These are phyloP conservation scores for Drosera capensis DNA, from an alignment of 148 eudicot species.

Conservation along the genomic window DNA sequence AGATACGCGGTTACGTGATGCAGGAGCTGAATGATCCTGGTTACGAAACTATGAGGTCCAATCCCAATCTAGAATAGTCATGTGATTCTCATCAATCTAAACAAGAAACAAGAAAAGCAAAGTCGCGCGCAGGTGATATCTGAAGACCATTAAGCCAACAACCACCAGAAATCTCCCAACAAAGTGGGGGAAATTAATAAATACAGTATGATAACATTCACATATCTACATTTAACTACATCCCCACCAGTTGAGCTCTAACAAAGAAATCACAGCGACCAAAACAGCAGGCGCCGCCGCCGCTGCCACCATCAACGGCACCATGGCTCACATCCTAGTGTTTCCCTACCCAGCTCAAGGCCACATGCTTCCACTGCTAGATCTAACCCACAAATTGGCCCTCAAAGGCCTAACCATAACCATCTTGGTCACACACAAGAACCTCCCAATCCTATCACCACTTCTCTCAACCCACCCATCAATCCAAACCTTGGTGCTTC, in stretches of 20 bases:
- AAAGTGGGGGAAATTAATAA: no score
- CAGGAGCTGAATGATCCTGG: no score
- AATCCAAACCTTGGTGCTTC: slow-evolving; percentile 27
- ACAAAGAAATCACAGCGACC: background rate
- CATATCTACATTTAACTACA: no score
- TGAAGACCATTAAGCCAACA: no score
- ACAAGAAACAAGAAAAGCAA: no score
- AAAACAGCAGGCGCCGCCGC: background rate
- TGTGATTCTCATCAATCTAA: no score
- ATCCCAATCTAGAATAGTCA: no score
- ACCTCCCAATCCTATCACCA: slow-evolving; percentile 32
- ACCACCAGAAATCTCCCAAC: no score
- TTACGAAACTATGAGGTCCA: no score
- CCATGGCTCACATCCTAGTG: slow-evolving; percentile 26
- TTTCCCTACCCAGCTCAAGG: slow-evolving; percentile 64
- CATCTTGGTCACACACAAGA: slow-evolving; percentile 38
- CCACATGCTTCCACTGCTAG: slow-evolving; percentile 49
- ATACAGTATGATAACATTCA: no score
- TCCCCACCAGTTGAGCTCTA: background rate
- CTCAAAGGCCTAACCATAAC: slow-evolving; percentile 29
- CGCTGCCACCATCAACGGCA: background rate
- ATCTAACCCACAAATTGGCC: slow-evolving; percentile 36
- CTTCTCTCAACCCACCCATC: slow-evolving; percentile 34
- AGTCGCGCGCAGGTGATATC: no score
- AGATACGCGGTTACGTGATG: no score